Evolutionary conservation across 768 basidiomycete species (phyloP).

Genomic region (Sistotremastrum suecicum): DNA sequence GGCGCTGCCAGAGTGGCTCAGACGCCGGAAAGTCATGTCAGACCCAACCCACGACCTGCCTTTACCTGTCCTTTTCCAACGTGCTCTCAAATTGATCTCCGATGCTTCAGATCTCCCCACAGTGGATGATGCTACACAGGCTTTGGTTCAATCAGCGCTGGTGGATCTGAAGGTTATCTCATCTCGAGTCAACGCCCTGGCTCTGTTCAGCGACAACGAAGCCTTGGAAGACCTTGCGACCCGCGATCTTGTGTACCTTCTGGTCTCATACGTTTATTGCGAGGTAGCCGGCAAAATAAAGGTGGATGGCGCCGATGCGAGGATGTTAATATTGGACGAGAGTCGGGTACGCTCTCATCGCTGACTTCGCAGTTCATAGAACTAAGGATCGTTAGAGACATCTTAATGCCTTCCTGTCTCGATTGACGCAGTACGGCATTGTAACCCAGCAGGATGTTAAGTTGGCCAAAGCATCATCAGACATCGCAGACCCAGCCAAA

Average conservation of each 20-base stretch:
- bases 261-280: slow-evolving; percentile 52
- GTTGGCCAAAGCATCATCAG: slow-evolving; percentile 31
- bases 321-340: slow-evolving; percentile 39
- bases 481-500: slow-evolving; percentile 49
- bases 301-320: slow-evolving; percentile 39
- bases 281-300: slow-evolving; percentile 50
- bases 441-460: slow-evolving; percentile 45
- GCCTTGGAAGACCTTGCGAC: slow-evolving; percentile 71
- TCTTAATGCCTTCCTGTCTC: slow-evolving; percentile 29
- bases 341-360: slow-evolving; percentile 35
- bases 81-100: slow-evolving; percentile 23
- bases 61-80: slow-evolving; percentile 24
- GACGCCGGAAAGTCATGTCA: no score
- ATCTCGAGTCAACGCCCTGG: slow-evolving; percentile 41
- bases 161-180: slow-evolving; percentile 40
- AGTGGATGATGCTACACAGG: slow-evolving; percentile 36
- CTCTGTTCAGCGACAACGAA: slow-evolving; percentile 77
- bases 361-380: slow-evolving; percentile 8
- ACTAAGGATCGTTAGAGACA: slow-evolving; percentile 27
- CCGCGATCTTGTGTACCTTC: slow-evolving; percentile 57
- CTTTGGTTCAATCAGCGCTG: slow-evolving; percentile 40
- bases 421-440: slow-evolving; percentile 52
- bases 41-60: slow-evolving; percentile 13
- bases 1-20: no score
- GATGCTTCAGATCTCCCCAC: slow-evolving; percentile 26